These are phyloP conservation scores for Cymbopogon citratus DNA, from an alignment of 176 grass and related monocot species.

Conservation along the genomic window DNA sequence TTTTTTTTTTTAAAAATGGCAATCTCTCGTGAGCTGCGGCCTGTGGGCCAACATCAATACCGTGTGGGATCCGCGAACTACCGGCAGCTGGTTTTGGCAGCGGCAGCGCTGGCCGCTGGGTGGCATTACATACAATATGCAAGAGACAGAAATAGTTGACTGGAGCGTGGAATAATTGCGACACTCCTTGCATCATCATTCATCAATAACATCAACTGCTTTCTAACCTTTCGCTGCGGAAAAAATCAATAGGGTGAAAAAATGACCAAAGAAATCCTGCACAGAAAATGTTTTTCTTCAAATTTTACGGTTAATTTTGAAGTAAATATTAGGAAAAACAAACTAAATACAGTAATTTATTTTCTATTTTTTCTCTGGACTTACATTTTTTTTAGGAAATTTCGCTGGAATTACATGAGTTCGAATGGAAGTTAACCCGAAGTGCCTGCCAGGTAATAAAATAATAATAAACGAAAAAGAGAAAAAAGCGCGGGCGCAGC, in stretches of 20 bases:
- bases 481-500: background rate
- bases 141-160: background rate
- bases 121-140: background rate
- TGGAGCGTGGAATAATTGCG: background rate
- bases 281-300: background rate
- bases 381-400: no score
- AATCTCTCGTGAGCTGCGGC: no score
- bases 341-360: background rate
- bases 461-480: background rate
- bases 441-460: background rate
- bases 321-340: no score
- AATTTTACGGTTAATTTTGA: background rate
- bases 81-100: background rate
- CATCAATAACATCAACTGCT: background rate
- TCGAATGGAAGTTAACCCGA: background rate
- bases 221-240: background rate
- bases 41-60: background rate
- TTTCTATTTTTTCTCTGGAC: background rate
- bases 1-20: no score
- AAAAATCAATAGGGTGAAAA: background rate
- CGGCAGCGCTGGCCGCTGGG: background rate
- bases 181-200: background rate
- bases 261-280: background rate
- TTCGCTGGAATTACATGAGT: background rate
- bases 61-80: background rate